Percentiles rank a stretch among this genome's conserved stretches.
Conservation (phyloP, 352 stramenopile genomes). For the Poterioochromonas sp. region DNA sequence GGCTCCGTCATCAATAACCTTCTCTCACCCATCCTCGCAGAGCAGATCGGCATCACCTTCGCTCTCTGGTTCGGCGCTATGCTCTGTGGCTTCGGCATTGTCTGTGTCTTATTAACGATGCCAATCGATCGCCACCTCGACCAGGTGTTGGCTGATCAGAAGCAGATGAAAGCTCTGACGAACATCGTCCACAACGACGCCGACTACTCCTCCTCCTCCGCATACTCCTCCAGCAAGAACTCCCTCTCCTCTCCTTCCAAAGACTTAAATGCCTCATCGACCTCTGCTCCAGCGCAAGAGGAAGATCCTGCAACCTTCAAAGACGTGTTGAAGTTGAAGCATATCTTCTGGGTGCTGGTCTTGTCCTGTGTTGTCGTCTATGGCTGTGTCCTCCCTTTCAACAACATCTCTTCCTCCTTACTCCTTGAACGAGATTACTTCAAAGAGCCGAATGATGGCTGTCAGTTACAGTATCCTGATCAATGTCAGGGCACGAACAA, state of each 20-base stretch:
- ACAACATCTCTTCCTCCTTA: conserved; percentile 77
- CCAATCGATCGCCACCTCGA: conserved; percentile 56
- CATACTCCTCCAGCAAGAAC: neutral
- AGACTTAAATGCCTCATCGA: neutral
- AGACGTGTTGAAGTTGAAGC: conserved; percentile 32
- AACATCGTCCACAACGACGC: neutral
- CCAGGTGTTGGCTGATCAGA: conserved; percentile 1
- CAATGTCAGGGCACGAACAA: conserved; percentile 35
- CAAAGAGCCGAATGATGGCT: conserved; percentile 34
- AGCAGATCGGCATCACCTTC: conserved; percentile 52
- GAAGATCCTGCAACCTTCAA: conserved; percentile 15
- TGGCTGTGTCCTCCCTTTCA: conserved; percentile 83
- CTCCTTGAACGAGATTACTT: conserved; percentile 75
- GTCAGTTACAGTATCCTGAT: conserved; percentile 35
- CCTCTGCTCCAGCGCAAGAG: neutral
- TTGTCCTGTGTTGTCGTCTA: neutral
- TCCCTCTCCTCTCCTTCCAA: neutral
- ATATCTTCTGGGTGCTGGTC: conserved; percentile 28
- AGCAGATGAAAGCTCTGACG: neutral
- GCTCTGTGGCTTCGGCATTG: conserved; percentile 62
- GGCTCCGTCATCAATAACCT: conserved; percentile 84
- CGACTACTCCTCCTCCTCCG: neutral
- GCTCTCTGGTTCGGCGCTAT: conserved; percentile 70
- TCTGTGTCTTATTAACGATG: conserved; percentile 61
- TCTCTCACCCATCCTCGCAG: conserved; percentile 63